Base-by-base conservation (phyloP, 1,139 yeast species). In the Maudiozyma humilis region DNA sequence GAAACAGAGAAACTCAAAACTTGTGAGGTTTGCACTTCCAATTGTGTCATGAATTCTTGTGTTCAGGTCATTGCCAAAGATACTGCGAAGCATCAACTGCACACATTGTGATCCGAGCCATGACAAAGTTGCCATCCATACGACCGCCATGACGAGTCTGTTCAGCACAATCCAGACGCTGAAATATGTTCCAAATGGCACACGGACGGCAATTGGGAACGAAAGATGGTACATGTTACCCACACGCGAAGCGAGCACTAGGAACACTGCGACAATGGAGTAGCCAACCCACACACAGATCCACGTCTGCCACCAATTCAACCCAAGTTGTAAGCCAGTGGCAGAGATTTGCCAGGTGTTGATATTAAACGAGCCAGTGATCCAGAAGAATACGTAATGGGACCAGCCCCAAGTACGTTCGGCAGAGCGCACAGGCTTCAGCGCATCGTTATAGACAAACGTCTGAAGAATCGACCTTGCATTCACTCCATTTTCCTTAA, bases 341-440 rank as follows among this genome's bases (percentile, higher is more conserved):
- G 91, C 79, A 5, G 94, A 93, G 56, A 86, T 85, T 66, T 84
- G 89, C 89, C 93, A 85, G 13, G 95, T 84, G 62, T 83, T 85
- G 56, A 86, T 79, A 62, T 86, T 86, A 67, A 86, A 83, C 2
- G 93, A 77, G 58, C 86, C 95, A 2, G 94, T 85, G 47, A 85
- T 68, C 95, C 95, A 85, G 55, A 84, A 83, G 49, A 76, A 78
- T 13, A 82, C 80, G 59, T 69, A 86, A 57, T 84, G 82, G 63
- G 71, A 80, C 93, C 93, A 84, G 27, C 74, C 68, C 95, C 95
- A 86, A 23, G 73, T 72, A 61, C 95, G 71, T 60, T 85, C 70
- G 7, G 68, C 67, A 10, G 67, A 72, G 14, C 66, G 70, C 4
- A 86, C 89, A 0, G 95, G 95, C 51, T 76, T 73, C 55, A 86